A percentile compares a stretch with the other conserved stretches of the same genome.
Evolutionary conservation across 805 yeast genomes (phyloP).

Genomic region (fission yeast (Schizosaccharomyces pombe)): ASM294v3 CU329670.1:371501-372000

Average conservation of each 20-base stretch:
- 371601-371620: conserved; percentile 37
- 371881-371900: conserved; percentile 22
- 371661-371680: conserved; percentile 42
- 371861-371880: conserved; percentile 26
- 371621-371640: conserved; percentile 31
- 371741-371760: conserved; percentile 24
- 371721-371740: conserved; percentile 33
- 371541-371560: conserved; percentile 53
- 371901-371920: neutral
- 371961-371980: neutral
- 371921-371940: neutral
- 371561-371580: conserved; percentile 48
- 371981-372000: neutral
- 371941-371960: neutral
- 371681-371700: conserved; percentile 26
- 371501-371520: conserved; percentile 56
- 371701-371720: conserved; percentile 22
- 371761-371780: conserved; percentile 21
- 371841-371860: conserved; percentile 43
- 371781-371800: conserved; percentile 31
- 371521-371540: conserved; percentile 53
- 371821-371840: conserved; percentile 40
- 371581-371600: conserved; percentile 36
- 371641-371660: conserved; percentile 34
- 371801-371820: conserved; percentile 47